Base-by-base conservation (phyloP, 2,329 filamentous ascomycete species). In the Aspergillus sp. region DNA sequence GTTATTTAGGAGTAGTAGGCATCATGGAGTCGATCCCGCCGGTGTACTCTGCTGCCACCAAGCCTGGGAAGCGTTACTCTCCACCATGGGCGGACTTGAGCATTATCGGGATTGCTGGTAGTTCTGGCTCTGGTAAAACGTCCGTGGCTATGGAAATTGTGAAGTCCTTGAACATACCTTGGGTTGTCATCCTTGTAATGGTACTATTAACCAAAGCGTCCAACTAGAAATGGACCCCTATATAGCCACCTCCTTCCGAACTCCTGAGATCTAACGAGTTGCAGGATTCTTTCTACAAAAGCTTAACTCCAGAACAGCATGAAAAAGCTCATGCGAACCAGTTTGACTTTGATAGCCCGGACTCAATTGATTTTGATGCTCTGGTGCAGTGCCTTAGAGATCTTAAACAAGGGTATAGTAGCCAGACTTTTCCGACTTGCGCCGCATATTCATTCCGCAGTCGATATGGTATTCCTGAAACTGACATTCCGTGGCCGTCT, bases 151-250 rank as follows among this genome's bases (percentile, higher is more conserved):
- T 96, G 72, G 91, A 93, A 62, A 96, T 99, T 66, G 90, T 98
- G 63, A 88, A 85, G 67, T 88, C 90, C 68, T 80, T 99, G 67
- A 96, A 95, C 76, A 79, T 99, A 62, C 95, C 95, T 56, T 99
- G 95, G 93, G 95, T 99, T 60, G 93, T 97, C 49, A 97, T 99
- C 75, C 77, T 99, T 67, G 96, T 93, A 42, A 98, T 99, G 89
- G 91, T 93, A 82, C 70, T n/a, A 41, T 43, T 24, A 20, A 36
- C 39, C 48, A 48, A 42, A 30, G 32, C 20, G 43, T 42, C 48
- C 42, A 44, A 38, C 45, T 22, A 34, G 18, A 48, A 36, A 17
- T 44, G 36, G 48, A 11, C 36, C 17, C 22, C 36, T 20, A 36
- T 26, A 45, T 49, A 30, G 32, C 30, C 11, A 39, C 36, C 7